A percentile compares a stretch with the other conserved stretches of the same genome.
phyloP scores from a whole-genome alignment of 352 stramenopile species.

The Phytopythium ostracodes region DNA sequence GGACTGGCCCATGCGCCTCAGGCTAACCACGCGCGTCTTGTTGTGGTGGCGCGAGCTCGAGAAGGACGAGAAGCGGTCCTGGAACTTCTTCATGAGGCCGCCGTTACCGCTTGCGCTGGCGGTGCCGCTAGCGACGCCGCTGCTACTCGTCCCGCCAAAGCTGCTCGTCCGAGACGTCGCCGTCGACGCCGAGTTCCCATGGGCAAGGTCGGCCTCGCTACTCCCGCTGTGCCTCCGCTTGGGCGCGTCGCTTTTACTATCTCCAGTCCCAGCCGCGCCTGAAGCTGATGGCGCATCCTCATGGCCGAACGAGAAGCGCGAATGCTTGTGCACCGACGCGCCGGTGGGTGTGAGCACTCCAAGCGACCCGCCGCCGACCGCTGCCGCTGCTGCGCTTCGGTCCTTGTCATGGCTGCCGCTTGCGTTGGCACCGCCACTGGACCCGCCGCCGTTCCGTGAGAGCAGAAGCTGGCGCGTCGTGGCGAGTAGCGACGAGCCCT shows the following conservation, averaged over 20 bases:
- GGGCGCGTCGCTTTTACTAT: conserved; percentile 28
- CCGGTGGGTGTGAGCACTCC: conserved; percentile 49
- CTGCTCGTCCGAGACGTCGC: conserved; percentile 4
- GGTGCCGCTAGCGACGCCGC: conserved; percentile 13
- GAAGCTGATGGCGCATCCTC: conserved; percentile 19
- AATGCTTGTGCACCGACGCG: conserved; percentile 49
- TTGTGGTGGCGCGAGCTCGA: conserved; percentile 43
- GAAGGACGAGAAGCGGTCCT: conserved; percentile 59
- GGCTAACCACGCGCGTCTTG: conserved; percentile 44
- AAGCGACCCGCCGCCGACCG: conserved; percentile 14
- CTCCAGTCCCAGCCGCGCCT: conserved; percentile 21
- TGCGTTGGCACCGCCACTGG: conserved; percentile 15
- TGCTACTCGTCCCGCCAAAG: conserved; percentile 14
- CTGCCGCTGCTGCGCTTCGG: conserved; percentile 18
- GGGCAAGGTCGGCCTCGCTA: conserved; percentile 35
- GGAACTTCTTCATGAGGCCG: conserved; percentile 81
- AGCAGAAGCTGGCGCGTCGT: conserved; percentile 66
- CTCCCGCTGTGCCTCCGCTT: conserved; percentile 32
- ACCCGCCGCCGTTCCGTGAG: conserved; percentile 23
- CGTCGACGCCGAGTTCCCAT: neutral
- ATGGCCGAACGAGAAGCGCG: conserved; percentile 33
- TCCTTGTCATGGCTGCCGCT: conserved; percentile 28
- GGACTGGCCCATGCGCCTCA: conserved; percentile 69
- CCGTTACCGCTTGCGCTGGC: conserved; percentile 24
- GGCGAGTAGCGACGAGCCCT: conserved; percentile 52